Evolutionary conservation across 1,284 basidiomycete species (phyloP).

Genomic region (Clitocybe nebularis): DNA sequence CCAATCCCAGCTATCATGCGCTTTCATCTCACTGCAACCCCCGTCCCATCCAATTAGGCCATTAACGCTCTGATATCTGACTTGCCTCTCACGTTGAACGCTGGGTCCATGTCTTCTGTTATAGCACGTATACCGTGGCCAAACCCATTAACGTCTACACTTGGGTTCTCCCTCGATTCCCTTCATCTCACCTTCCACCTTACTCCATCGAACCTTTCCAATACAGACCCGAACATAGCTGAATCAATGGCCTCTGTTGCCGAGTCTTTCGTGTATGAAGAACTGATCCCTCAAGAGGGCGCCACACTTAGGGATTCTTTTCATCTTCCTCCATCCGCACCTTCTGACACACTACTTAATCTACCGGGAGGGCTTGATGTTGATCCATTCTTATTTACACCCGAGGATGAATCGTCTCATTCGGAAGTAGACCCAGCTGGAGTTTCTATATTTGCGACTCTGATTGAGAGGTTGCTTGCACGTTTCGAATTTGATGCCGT

Average conservation of each 20-base stretch:
- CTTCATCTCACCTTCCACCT: slow-evolving; percentile 61
- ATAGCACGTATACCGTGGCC: slow-evolving; percentile 76
- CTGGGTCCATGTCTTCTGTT: slow-evolving; percentile 71
- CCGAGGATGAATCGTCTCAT: slow-evolving; percentile 33
- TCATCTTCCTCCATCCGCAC: slow-evolving; percentile 29
- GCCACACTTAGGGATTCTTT: slow-evolving; percentile 70
- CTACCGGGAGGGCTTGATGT: slow-evolving; percentile 67
- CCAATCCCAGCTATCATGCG: background rate
- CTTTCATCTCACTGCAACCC: background rate
- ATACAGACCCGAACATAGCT: slow-evolving; percentile 48
- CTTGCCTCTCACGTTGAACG: slow-evolving; percentile 65
- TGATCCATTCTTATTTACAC: slow-evolving; percentile 46
- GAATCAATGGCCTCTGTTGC: slow-evolving; percentile 79
- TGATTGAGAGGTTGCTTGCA: slow-evolving; percentile 81
- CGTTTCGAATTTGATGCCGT: slow-evolving; percentile 76
- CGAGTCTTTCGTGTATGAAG: slow-evolving; percentile 81
- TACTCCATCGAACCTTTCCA: slow-evolving; percentile 17
- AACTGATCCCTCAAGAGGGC: slow-evolving; percentile 71
- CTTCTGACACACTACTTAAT: slow-evolving; percentile 31
- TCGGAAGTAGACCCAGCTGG: slow-evolving; percentile 61
- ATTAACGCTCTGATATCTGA: slow-evolving; percentile 73
- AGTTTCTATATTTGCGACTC: slow-evolving; percentile 79
- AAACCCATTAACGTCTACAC: slow-evolving; percentile 66
- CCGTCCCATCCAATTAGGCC: slow-evolving; percentile 60
- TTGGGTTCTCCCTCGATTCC: slow-evolving; percentile 64